Base-by-base conservation (phyloP, 331 rosid genomes). In the Saraca asoca region DNA sequence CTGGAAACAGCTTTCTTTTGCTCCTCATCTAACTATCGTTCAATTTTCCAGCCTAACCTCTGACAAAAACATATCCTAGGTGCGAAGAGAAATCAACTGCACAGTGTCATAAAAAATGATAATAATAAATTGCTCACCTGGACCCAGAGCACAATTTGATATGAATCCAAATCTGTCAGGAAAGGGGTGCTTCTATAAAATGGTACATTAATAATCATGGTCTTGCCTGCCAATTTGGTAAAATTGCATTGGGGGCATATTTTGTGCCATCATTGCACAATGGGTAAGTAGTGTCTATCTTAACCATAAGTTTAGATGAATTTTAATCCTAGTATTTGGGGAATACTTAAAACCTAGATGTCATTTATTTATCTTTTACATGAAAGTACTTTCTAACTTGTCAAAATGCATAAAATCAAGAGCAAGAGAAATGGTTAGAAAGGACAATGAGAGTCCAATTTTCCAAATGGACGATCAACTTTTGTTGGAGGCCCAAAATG, bases 211-310 rank as follows among this genome's bases (percentile, higher is more conserved):
- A 64, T 52, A 19, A 58, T 58, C 5, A 5, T 8, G 33, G 54
- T 56, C 18, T 54, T 45, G 43, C 38, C 17, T 62, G 12, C 68
- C 24, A 65, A 60, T 66, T 59, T 10, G 52, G 38, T 9, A 66
- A 79, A 66, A 48, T 49, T 61, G 55, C 84, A 60, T 66, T 34
- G 72, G 75, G 72, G 66, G 61, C 43, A 48, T 59, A 58, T 58
- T 66, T 15, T 56, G 51, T 31, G 24, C 71, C 69, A 66, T 60
- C 53, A 66, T 68, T 39, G 65, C 58, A 57, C 14, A 4, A 49
- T 33, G 29, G 7, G 41, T 13, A 56, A 62, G 41, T 20, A 69
- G 13, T n/a, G n/a, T n/a, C n/a, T n/a, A n/a, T n/a, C n/a, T n/a
- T n/a, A n/a, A n/a, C n/a, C n/a, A n/a, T n/a, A n/a, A n/a, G n/a